These are phyloP conservation scores for Hortiboletus campestris DNA, from an alignment of 768 basidiomycete species.

Conservation along the genomic window DNA sequence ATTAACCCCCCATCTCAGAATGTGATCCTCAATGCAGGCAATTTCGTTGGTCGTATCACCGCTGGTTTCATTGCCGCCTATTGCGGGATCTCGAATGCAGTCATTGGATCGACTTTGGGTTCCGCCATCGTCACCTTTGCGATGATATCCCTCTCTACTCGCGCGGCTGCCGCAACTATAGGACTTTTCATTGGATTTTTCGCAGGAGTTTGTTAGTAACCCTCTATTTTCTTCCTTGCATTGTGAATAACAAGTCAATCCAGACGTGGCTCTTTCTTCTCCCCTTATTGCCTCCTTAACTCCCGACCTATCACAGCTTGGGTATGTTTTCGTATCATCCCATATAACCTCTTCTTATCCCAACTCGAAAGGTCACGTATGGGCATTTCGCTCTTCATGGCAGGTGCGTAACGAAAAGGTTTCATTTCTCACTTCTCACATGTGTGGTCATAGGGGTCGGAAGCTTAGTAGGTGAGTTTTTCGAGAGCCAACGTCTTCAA, in stretches of 20 bases:
- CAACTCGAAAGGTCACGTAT: constrained; percentile 33
- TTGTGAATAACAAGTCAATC: background rate
- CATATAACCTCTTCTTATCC: background rate
- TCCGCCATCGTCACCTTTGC: constrained; percentile 43
- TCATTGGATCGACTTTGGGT: constrained; percentile 36
- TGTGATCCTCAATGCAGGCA: constrained; percentile 38
- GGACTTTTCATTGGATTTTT: constrained; percentile 49
- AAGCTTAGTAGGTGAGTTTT: constrained; percentile 21
- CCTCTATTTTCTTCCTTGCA: background rate
- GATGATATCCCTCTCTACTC: constrained; percentile 39
- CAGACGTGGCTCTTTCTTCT: constrained; percentile 40
- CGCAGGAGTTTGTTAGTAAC: constrained; percentile 41
- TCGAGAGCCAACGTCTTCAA: background rate
- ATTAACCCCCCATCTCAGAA: constrained; percentile 24
- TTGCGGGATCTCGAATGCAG: constrained; percentile 45
- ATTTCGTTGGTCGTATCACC: constrained; percentile 35
- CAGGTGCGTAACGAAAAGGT: constrained; percentile 31
- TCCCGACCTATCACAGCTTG: constrained; percentile 47
- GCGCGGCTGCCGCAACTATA: constrained; percentile 37
- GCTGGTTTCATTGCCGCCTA: constrained; percentile 37
- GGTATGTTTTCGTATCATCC: constrained; percentile 23
- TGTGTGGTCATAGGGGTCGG: constrained; percentile 21
- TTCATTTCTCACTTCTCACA: background rate
- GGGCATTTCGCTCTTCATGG: constrained; percentile 48
- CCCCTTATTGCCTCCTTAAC: constrained; percentile 46